A percentile compares a stretch with the other conserved stretches of the same genome.
Evolutionary conservation across 805 yeast species (phyloP).

Genomic region (Myxozyma sirexii): DNA sequence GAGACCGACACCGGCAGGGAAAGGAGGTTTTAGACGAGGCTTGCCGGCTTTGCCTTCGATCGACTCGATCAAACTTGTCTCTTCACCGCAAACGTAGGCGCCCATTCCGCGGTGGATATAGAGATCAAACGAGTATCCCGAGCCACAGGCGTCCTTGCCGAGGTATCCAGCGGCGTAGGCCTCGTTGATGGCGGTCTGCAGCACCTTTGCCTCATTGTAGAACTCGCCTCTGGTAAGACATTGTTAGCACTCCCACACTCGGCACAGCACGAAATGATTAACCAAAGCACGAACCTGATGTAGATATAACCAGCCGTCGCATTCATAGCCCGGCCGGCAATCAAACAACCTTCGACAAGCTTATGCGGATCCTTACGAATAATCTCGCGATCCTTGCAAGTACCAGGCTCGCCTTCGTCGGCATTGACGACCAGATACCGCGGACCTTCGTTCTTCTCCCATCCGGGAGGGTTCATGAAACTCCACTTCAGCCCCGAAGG

Average conservation of each 20-base stretch:
- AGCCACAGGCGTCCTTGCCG: slow-evolving; percentile 85
- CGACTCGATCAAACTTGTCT: slow-evolving; percentile 85
- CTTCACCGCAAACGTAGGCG: slow-evolving; percentile 91
- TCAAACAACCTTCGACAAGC: slow-evolving; percentile 86
- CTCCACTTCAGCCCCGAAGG: slow-evolving; percentile 92
- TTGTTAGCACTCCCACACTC: no score
- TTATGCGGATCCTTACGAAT: slow-evolving; percentile 91
- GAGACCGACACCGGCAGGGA: slow-evolving; percentile 91
- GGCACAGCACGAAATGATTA: neutral
- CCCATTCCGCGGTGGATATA: slow-evolving; percentile 92
- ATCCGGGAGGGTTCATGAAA: slow-evolving; percentile 92
- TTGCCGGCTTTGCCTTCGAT: slow-evolving; percentile 92
- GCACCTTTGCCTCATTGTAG: slow-evolving; percentile 72
- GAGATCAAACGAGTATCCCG: slow-evolving; percentile 82
- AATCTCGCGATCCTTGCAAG: slow-evolving; percentile 90
- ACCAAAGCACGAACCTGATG: slow-evolving; percentile 51
- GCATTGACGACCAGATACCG: slow-evolving; percentile 81
- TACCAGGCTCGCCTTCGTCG: slow-evolving; percentile 94
- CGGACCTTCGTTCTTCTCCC: slow-evolving; percentile 91
- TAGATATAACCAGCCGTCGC: slow-evolving; percentile 91
- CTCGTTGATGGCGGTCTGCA: slow-evolving; percentile 84
- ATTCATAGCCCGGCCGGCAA: slow-evolving; percentile 90
- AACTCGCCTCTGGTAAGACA: slow-evolving; percentile 61
- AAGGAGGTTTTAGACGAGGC: slow-evolving; percentile 92
- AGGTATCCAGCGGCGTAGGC: slow-evolving; percentile 79